A percentile compares a stretch with the other conserved stretches of the same genome.
These are phyloP conservation scores for Serpula lacrymans DNA, from an alignment of 768 basidiomycete species.

Conservation along the genomic window DNA sequence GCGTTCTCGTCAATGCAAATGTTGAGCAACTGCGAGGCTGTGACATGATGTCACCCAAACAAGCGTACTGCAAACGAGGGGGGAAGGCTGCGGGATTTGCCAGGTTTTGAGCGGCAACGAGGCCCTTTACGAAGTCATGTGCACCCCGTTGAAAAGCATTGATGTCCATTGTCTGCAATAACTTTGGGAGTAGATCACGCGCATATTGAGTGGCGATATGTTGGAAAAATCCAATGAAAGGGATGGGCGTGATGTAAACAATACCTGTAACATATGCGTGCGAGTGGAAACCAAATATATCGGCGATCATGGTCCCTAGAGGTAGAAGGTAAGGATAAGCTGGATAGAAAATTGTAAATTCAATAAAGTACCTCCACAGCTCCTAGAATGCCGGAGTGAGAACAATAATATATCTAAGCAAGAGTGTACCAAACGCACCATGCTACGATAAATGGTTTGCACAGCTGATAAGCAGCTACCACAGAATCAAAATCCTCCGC, in stretches of 20 bases:
- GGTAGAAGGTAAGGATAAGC: no score
- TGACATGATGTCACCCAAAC: slow-evolving; percentile 20
- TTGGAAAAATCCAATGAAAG: slow-evolving; percentile 23
- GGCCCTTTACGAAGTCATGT: slow-evolving; percentile 14
- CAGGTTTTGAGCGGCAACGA: no score
- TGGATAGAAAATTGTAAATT: no score
- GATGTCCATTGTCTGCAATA: slow-evolving; percentile 19
- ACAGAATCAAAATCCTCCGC: slow-evolving; percentile 32
- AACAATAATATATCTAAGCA: no score
- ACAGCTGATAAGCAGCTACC: slow-evolving; percentile 24
- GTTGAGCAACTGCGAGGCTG: slow-evolving; percentile 23
- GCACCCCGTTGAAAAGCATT: slow-evolving; percentile 21
- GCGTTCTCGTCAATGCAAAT: slow-evolving; percentile 19
- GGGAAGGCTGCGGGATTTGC: slow-evolving; percentile 15
- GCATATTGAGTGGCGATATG: slow-evolving; percentile 15
- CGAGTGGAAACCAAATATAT: slow-evolving; percentile 22
- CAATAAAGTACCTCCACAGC: no score
- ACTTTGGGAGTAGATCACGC: slow-evolving; percentile 12
- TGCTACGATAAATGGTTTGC: slow-evolving; percentile 28
- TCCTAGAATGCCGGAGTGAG: no score
- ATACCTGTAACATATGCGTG: slow-evolving; percentile 23
- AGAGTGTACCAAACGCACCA: no score
- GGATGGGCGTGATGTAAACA: slow-evolving; percentile 23
- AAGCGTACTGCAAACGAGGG: slow-evolving; percentile 10
- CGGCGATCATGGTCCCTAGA: no score